Percentiles rank a stretch among this genome's conserved stretches.
These are phyloP conservation scores for Eimeria acervulina DNA, from an alignment of 169 alveolate genomes.

Conservation along the genomic window DNA sequence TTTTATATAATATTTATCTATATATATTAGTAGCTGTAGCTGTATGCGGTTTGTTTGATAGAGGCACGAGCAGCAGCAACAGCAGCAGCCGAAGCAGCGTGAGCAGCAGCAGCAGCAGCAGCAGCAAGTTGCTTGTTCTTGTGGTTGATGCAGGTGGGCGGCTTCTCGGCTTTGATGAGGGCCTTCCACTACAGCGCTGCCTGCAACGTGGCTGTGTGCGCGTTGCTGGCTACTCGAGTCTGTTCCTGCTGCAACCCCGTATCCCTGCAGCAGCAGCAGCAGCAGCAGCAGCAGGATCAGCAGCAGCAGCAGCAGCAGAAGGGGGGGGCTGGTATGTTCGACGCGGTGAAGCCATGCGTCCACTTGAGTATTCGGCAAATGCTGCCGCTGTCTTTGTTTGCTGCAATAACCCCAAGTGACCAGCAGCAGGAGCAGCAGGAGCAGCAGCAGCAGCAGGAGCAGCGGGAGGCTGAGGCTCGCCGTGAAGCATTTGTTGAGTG, in stretches of 20 bases:
- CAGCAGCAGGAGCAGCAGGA: background rate
- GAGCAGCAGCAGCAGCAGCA: slow-evolving; percentile 41
- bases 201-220: slow-evolving; percentile 72
- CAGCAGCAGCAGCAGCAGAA: slow-evolving; percentile 50
- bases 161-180: slow-evolving; percentile 63
- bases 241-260: slow-evolving; percentile 72
- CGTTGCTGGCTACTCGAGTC: slow-evolving; percentile 55
- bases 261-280: slow-evolving; percentile 14
- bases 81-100: background rate
- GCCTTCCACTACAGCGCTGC: slow-evolving; percentile 72
- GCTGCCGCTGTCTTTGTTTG: slow-evolving; percentile 41
- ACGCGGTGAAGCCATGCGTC: slow-evolving; percentile 39
- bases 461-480: slow-evolving; percentile 38
- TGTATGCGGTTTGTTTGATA: no score
- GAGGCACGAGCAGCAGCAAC: background rate
- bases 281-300: slow-evolving; percentile 43
- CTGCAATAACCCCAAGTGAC: background rate
- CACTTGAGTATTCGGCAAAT: slow-evolving; percentile 23
- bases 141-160: slow-evolving; percentile 56
- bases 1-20: no score
- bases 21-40: no score
- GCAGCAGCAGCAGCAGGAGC: slow-evolving; percentile 48
- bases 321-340: background rate
- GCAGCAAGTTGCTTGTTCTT: slow-evolving; percentile 1
- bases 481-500: slow-evolving; percentile 33